These are phyloP conservation scores for Coprinopsis marcescibilis DNA, from an alignment of 768 basidiomycete species.

Conservation along the genomic window DNA sequence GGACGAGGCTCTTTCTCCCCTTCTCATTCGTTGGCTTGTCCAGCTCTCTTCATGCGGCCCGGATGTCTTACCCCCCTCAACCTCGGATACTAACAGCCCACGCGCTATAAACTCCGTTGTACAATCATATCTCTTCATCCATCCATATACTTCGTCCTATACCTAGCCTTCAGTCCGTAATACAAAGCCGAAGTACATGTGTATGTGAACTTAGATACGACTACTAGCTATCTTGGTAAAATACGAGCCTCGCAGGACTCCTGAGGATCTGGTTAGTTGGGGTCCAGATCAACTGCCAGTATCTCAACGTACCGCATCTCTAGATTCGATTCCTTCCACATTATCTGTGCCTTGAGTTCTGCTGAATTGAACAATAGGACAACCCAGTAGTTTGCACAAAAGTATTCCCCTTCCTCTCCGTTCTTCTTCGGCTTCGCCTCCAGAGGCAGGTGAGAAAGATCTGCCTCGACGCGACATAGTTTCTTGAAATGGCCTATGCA, in stretches of 20 bases:
- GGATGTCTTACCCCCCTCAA: no score
- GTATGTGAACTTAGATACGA: no score
- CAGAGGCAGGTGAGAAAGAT: constrained; percentile 12
- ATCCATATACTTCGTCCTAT: no score
- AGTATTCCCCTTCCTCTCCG: constrained; percentile 19
- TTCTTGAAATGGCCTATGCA: constrained; percentile 14
- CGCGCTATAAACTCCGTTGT: no score
- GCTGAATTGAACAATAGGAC: constrained; percentile 48
- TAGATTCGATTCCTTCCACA: constrained; percentile 35
- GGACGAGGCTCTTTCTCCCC: no score
- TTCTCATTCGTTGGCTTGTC: no score
- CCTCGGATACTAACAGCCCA: no score
- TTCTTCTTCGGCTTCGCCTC: not conserved
- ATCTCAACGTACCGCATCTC: constrained; percentile 1
- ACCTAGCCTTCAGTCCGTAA: no score
- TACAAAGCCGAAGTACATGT: no score
- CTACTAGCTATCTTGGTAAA: constrained; percentile 4
- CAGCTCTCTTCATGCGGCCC: no score
- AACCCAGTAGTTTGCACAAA: constrained; percentile 31
- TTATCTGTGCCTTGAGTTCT: constrained; percentile 47
- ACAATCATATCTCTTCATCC: no score
- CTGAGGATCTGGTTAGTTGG: not conserved
- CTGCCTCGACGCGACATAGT: constrained; percentile 18
- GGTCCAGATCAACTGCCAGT: not conserved
- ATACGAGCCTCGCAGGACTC: constrained; percentile 1